These are phyloP conservation scores for Pseudogymnoascus sp. DNA, from an alignment of 2,329 filamentous ascomycete genomes.

Conservation along the genomic window DNA sequence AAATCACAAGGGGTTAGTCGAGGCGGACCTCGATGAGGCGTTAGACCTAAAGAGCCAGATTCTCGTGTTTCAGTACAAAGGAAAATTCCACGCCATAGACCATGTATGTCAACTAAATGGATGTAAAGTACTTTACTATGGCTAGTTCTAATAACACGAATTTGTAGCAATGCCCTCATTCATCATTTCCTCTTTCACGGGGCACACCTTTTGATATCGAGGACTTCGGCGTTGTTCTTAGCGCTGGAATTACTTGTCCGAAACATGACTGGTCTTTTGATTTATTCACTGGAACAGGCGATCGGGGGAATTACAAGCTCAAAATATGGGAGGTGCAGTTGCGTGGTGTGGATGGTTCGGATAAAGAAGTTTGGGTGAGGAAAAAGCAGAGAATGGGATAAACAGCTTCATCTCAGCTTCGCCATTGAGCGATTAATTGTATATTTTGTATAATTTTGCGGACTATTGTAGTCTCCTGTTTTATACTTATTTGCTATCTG, in stretches of 20 bases:
- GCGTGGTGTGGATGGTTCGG: constrained; percentile 26
- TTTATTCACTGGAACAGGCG: constrained; percentile 53
- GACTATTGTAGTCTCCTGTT: too few relatives aligned
- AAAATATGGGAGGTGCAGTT: constrained; percentile 59
- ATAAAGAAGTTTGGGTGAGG: constrained; percentile 19
- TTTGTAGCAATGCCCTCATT: constrained; percentile 58
- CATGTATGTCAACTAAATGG: constrained; percentile 44
- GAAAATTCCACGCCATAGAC: constrained; percentile 60
- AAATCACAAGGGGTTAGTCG: constrained; percentile 19
- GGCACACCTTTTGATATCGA: constrained; percentile 64
- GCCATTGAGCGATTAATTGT: background rate
- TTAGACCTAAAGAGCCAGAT: constrained; percentile 49
- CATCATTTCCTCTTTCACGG: constrained; percentile 57
- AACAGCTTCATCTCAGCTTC: constrained; percentile 3
- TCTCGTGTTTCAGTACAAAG: constrained; percentile 57
- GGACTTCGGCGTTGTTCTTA: constrained; percentile 60
- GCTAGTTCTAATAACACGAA: constrained; percentile 9
- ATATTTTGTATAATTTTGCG: too few relatives aligned
- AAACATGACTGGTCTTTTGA: constrained; percentile 70
- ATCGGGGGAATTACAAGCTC: constrained; percentile 56
- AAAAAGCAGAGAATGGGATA: constrained; percentile 21
- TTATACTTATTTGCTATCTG: too few relatives aligned
- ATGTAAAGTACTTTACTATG: background rate
- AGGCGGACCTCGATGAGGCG: constrained; percentile 28
- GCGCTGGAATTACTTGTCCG: constrained; percentile 57